Evolutionary conservation across 371 early-diverging fungal species (phyloP).

Genomic region (Dichotomocladium elegans): DNA sequence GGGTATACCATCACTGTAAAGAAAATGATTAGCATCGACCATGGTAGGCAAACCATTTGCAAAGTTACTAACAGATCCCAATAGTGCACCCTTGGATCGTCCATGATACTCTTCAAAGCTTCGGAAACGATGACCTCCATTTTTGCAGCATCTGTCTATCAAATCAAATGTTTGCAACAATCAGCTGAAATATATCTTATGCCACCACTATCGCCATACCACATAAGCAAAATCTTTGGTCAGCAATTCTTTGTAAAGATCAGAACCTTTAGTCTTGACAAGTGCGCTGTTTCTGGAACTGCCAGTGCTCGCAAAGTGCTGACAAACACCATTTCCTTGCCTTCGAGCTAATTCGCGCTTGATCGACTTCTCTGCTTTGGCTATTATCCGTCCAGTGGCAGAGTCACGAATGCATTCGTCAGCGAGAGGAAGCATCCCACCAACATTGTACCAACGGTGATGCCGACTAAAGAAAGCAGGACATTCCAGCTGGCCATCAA

Average conservation of each 20-base stretch:
- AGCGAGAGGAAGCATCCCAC: slow-evolving; percentile 12
- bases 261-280: not conserved
- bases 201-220: not conserved
- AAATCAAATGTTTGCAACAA: not conserved
- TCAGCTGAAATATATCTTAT: not conserved
- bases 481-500: slow-evolving; percentile 9
- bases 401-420: slow-evolving; percentile 16
- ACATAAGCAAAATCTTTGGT: not conserved
- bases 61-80: slow-evolving; percentile 8
- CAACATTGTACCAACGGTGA: slow-evolving; percentile 7
- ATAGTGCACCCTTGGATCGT: slow-evolving; percentile 2
- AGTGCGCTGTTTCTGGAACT: not conserved
- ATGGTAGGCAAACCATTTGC: not conserved
- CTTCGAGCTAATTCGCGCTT: slow-evolving; percentile 3
- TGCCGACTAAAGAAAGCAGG: slow-evolving; percentile 1
- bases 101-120: not conserved
- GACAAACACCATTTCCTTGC: slow-evolving; percentile 10
- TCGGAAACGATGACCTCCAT: slow-evolving; percentile 1
- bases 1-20: slow-evolving; percentile 6
- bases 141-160: not conserved
- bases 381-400: slow-evolving; percentile 8
- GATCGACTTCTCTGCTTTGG: slow-evolving; percentile 10
- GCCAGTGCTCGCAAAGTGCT: not conserved
- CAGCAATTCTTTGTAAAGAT: not conserved
- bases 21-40: not conserved